phyloP scores from a whole-genome alignment of 2,329 filamentous ascomycete genomes.

The Calonectria ilicicola region DNA sequence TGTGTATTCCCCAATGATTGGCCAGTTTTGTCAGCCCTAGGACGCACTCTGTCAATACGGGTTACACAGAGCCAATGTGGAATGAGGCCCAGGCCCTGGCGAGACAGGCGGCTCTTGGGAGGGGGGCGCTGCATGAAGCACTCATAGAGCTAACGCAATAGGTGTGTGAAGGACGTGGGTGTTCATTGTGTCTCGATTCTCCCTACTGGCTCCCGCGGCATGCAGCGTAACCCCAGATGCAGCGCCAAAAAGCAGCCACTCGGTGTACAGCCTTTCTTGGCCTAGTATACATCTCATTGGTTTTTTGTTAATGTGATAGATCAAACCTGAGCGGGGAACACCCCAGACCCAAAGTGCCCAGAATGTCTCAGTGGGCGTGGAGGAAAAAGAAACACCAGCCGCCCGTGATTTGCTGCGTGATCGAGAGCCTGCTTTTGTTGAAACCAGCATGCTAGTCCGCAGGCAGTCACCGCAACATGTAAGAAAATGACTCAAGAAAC shows the following conservation, averaged over 20 bases:
- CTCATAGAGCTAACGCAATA: not conserved
- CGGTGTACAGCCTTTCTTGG: not conserved
- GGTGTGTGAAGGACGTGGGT: not conserved
- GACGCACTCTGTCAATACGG: not conserved
- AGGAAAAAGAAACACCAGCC: conserved; percentile 6
- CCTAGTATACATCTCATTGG: not conserved
- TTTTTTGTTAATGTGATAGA: conserved; percentile 5
- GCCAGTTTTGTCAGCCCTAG: not conserved
- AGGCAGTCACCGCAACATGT: not conserved
- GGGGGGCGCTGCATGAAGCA: conserved; percentile 1
- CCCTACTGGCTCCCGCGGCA: conserved; percentile 11
- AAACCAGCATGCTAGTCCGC: not conserved
- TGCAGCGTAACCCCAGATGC: conserved; percentile 13
- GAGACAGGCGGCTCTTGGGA: not conserved
- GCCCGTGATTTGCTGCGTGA: not conserved
- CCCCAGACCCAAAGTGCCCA: not conserved
- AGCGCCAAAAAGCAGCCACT: not conserved
- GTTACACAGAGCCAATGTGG: not conserved
- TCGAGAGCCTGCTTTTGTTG: not conserved
- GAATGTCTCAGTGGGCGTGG: not conserved
- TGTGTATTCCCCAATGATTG: not conserved
- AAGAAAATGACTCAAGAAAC: not conserved
- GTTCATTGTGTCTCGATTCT: not conserved
- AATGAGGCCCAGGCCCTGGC: not conserved
- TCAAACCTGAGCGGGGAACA: conserved; percentile 15